Base-by-base conservation (phyloP, 768 basidiomycete species). In the Phlebiopsis gigantea region DNA sequence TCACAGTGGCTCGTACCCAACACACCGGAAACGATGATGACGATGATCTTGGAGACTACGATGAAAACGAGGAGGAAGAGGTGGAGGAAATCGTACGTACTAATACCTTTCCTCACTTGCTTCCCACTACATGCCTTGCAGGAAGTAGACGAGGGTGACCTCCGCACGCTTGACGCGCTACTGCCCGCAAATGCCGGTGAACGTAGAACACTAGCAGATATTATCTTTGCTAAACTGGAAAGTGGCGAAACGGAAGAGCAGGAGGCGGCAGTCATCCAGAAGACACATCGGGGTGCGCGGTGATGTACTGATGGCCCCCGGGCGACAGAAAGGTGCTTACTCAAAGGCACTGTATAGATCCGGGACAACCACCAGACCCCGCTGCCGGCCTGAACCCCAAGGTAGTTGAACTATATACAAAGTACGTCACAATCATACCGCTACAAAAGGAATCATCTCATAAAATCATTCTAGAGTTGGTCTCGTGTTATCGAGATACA, bases 211-310 rank as follows among this genome's bases (percentile, higher is more conserved):
- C 75, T 99, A 28, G 97, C 97, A 28, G 97, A 99, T 69, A 78
- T 98, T n/a, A 99, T 98, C 57, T 92, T 99, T 67, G 81, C 90
- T 24, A 98, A 98, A 73, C 77, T 99, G 22, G 88, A 95, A 57
- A 80, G 78, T 56, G 78, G 75, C 12, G 83, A 86, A 60, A 19
- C 29, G 24, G 50, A 51, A 30, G 69, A 77, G 4, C 75, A 75
- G 45, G 75, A 79, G 39, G 69, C 82, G 7, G 77, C 80, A 9
- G 73, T 79, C 26, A 83, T 85, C 54, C 79, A 80, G 67, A 83
- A 83, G 63, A 79, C 82, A 7, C 76, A 79, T 25, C 83, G 80
- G 78, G 82, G 85, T 71, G 30, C 15, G 42, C 28, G 39, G 12
- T 39, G 34, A 10, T 39, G 17, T 28, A 17, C 8, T 2, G 25